Conservation (phyloP, 2,329 filamentous ascomycete species). For the Fusarium tupiense region DNA sequence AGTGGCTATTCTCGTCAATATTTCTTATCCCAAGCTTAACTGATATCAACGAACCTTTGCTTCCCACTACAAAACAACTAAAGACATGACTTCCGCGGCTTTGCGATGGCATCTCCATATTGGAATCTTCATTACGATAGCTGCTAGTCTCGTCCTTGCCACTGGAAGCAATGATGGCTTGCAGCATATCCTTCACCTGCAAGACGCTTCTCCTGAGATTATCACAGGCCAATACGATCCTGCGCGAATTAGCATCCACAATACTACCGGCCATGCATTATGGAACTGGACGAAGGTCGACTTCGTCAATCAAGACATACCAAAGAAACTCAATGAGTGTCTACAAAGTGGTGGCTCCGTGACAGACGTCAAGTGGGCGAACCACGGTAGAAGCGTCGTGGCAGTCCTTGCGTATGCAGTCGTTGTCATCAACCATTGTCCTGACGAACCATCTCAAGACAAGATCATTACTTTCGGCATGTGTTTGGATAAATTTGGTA, state of each 20-base stretch:
- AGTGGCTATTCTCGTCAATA: too few relatives aligned
- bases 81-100: neutral
- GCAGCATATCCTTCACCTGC: neutral
- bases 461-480: neutral
- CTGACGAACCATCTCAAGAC: neutral
- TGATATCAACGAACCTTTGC: rapidly evolving
- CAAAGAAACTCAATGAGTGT: neutral
- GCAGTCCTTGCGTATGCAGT: neutral
- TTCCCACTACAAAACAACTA: rapidly evolving
- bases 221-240: neutral
- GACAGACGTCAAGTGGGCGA: neutral
- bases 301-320: neutral
- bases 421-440: neutral
- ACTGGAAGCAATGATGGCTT: too few relatives aligned
- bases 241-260: neutral
- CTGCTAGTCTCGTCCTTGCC: neutral
- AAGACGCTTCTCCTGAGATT: rapidly evolving
- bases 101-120: rapidly evolving
- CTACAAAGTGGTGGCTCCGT: neutral
- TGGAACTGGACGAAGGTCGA: neutral
- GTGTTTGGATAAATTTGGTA: neutral
- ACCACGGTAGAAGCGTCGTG: neutral
- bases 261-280: neutral
- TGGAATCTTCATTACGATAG: rapidly evolving
- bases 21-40: too few relatives aligned